Base-by-base conservation (phyloP, 2,329 filamentous ascomycete species). In the Aspergillus sp. region DNA sequence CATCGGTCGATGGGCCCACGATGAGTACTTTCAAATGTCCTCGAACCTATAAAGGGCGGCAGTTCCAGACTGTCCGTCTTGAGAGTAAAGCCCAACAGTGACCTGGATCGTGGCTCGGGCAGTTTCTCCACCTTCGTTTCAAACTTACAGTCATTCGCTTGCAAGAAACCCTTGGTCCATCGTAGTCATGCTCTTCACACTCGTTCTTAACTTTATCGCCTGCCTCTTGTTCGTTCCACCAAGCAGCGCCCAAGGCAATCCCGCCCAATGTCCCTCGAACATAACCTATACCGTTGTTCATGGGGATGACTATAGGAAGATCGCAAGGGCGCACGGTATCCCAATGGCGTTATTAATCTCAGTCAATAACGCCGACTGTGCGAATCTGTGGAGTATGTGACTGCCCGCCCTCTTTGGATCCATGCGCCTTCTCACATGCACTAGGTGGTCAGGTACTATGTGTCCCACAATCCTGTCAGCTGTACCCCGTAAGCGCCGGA, bases 301-400 rank as follows among this genome's bases (percentile, higher is more conserved):
- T n/a, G 61, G 61, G 25, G 61, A 63, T 19, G 45, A 47, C 17
- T 63, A 57, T 11, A 30, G 17, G 15, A 57, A n/a, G 13, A 63
- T 63, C 3, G 53, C 52, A 17, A 30, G 38, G 4, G 43, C 23
- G 3, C 41, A 63, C 7, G 13, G 51, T n/a, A 57, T 63, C 11
- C 57, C 57, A 11, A 34, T 48, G 22, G 57, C 41, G 1, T 49
- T 48, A 2, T 38, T 63, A 7, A 34, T 54, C 28, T 41, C 52
- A 3, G 31, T 60, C 2, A 63, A 63, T 19, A 13, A 59, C 6
- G 31, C 60, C 1, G 57, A 63, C 50, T 63, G 61, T 54, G 51
- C 51, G 1, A 19, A 60, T 11, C 57, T 63, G 4, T 31, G 48
- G 7, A 45, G 61, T 60, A 41, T n/a, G 50, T 3, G 13, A 8